Conservation (phyloP, 768 basidiomycete genomes). For the Rickenella mellea region DNA sequence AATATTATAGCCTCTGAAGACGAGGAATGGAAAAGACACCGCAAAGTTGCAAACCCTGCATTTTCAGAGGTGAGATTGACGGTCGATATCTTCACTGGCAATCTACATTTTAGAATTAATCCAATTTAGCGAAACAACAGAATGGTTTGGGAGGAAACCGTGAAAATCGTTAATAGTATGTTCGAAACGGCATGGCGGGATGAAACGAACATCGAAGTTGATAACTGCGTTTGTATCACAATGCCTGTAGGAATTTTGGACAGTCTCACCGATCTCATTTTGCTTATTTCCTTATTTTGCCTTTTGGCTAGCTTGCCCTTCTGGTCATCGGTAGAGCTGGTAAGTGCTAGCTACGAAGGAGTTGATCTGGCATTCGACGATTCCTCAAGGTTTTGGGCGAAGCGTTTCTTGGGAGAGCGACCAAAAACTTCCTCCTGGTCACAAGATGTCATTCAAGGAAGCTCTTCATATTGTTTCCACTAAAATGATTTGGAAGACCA, state of each 20-base stretch:
- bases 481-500: slow-evolving; percentile 15
- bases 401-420: slow-evolving; percentile 39
- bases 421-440: slow-evolving; percentile 28
- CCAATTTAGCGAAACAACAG: slow-evolving; percentile 22
- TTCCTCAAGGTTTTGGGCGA: slow-evolving; percentile 38
- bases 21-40: slow-evolving; percentile 55
- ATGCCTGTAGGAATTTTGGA: slow-evolving; percentile 30
- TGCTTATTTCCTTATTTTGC: neutral
- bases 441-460: slow-evolving; percentile 23
- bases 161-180: slow-evolving; percentile 30
- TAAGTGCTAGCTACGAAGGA: slow-evolving; percentile 9
- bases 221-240: slow-evolving; percentile 43
- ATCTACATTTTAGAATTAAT: neutral
- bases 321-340: slow-evolving; percentile 48
- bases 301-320: slow-evolving; percentile 38
- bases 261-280: neutral
- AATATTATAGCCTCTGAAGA: slow-evolving; percentile 60
- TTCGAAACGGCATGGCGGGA: slow-evolving; percentile 40
- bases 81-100: neutral
- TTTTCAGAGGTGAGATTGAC: slow-evolving; percentile 42
- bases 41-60: slow-evolving; percentile 54
- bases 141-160: slow-evolving; percentile 39
- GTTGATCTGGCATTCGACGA: neutral
- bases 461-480: slow-evolving; percentile 20
- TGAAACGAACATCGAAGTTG: slow-evolving; percentile 27